These are phyloP conservation scores for Penicillium cinerascens DNA, from an alignment of 495 filamentous ascomycete species.

Conservation along the genomic window DNA sequence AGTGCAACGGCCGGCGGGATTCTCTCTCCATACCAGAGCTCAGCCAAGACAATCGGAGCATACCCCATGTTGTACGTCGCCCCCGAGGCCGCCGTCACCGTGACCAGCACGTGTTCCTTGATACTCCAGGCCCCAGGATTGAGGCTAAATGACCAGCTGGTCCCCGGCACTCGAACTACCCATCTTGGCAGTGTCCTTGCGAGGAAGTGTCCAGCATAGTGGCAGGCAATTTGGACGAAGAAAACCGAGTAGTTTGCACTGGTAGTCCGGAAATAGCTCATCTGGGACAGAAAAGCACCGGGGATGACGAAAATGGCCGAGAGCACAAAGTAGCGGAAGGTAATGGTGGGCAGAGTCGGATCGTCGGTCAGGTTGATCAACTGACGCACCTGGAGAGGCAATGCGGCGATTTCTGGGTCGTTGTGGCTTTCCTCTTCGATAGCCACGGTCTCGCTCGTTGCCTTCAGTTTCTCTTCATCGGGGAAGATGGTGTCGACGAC, in stretches of 20 bases:
- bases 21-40: constrained; percentile 49
- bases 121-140: constrained; percentile 56
- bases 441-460: constrained; percentile 17
- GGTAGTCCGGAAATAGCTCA: constrained; percentile 53
- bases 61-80: constrained; percentile 51
- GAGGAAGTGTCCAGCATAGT: constrained; percentile 53
- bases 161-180: constrained; percentile 45
- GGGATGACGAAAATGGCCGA: constrained; percentile 49
- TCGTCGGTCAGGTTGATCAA: constrained; percentile 53
- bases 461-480: constrained; percentile 20
- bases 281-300: constrained; percentile 51
- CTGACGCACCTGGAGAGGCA: constrained; percentile 48
- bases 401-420: constrained; percentile 45
- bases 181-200: constrained; percentile 47
- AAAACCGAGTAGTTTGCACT: constrained; percentile 55
- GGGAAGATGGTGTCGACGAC: neutral
- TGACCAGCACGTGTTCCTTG: constrained; percentile 57
- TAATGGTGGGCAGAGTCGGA: constrained; percentile 47
- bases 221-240: constrained; percentile 54
- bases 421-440: constrained; percentile 36
- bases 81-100: constrained; percentile 51
- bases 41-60: constrained; percentile 47
- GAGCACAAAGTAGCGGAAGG: constrained; percentile 56
- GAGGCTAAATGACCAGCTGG: constrained; percentile 45
- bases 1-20: constrained; percentile 49